Percentiles rank a stretch among this genome's conserved stretches.
Conservation (phyloP, 2,329 filamentous ascomycete species). For the Metarhizium robertsii region DNA sequence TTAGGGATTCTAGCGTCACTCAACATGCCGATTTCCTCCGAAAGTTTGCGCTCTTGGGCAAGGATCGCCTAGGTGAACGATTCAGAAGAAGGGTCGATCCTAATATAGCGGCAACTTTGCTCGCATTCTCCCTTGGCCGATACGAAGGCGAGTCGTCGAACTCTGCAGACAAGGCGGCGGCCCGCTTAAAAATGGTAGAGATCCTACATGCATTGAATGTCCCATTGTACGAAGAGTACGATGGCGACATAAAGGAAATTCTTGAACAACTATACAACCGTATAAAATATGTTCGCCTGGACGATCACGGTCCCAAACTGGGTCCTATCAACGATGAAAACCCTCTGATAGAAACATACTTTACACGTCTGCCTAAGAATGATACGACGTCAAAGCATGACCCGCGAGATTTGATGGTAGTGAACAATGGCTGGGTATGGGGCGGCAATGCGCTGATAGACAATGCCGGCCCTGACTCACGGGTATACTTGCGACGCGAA, state of each 20-base stretch:
- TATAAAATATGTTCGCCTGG: slow-evolving; percentile 89
- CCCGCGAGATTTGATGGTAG: slow-evolving; percentile 68
- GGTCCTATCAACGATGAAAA: slow-evolving; percentile 68
- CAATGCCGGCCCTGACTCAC: slow-evolving; percentile 81
- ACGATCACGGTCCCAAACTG: slow-evolving; percentile 79
- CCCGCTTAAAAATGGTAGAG: slow-evolving; percentile 45
- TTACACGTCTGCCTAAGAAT: slow-evolving; percentile 78
- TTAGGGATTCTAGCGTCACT: slow-evolving; percentile 34
- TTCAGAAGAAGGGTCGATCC: slow-evolving; percentile 66
- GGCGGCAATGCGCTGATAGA: slow-evolving; percentile 89
- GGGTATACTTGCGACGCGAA: slow-evolving; percentile 89
- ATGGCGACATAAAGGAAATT: slow-evolving; percentile 71
- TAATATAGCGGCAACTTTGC: slow-evolving; percentile 51
- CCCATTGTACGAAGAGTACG: slow-evolving; percentile 85
- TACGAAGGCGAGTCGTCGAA: slow-evolving; percentile 42
- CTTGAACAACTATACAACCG: slow-evolving; percentile 88
- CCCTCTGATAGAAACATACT: slow-evolving; percentile 88
- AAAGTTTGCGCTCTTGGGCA: slow-evolving; percentile 59
- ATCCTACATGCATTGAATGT: slow-evolving; percentile 81
- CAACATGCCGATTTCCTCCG: slow-evolving; percentile 54
- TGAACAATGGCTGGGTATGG: slow-evolving; percentile 99
- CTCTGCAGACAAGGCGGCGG: slow-evolving; percentile 37
- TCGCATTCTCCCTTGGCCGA: slow-evolving; percentile 41
- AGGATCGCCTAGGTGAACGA: slow-evolving; percentile 68
- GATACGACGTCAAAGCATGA: slow-evolving; percentile 68